Evolutionary conservation across 208 protist genomes (phyloP), one percentile per base, ranked within the genome.

Genomic region (Wallacemonas sp.): DNA sequence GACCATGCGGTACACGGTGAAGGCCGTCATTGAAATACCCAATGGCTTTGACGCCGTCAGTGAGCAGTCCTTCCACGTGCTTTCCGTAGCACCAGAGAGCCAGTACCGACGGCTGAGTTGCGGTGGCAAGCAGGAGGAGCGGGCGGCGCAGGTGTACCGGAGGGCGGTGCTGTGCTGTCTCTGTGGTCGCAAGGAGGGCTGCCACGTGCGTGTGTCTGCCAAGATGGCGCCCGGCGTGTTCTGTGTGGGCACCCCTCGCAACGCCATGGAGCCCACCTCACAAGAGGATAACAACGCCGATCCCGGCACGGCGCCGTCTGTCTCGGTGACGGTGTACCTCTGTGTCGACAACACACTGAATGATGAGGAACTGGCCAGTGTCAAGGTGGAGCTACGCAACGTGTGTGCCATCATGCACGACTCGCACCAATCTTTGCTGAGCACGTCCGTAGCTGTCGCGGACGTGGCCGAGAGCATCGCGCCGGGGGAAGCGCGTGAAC

Each of bases 21-120:
- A 30, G 41, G 71, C 64, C 26, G 60, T 69, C 32, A 19, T 76
- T 29, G 64, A 63, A 37, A 65, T 73, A 17, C 53, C 67, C n/a
- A 73, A 61, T 42, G 50, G 53, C 36, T 66, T 58, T 30, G 53
- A 66, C 32, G 55, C 60, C 17, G 44, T 42, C n/a, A 12, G 39
- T 30, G 42, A 57, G 22, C 54, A 38, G 48, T 34, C 37, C 24
- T 68, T 76, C 59, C 61, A 36, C 22, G 34, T 63, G 5, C 45
- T 38, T 15, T 42, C 36, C 24, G 26, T 44, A 1, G 55, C 48
- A 0, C 55, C 57, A 3, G 21, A 37, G 3, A 26, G 24, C 3
- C 50, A 60, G 55, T 45, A 6, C 36, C 8, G 5, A 41, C 27
- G 29, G 3, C 17, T 30, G 30, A 3, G 21, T 15, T 32, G 38